These are phyloP conservation scores for Aspergillus coremiiformis DNA, from an alignment of 495 filamentous ascomycete species.

Conservation along the genomic window DNA sequence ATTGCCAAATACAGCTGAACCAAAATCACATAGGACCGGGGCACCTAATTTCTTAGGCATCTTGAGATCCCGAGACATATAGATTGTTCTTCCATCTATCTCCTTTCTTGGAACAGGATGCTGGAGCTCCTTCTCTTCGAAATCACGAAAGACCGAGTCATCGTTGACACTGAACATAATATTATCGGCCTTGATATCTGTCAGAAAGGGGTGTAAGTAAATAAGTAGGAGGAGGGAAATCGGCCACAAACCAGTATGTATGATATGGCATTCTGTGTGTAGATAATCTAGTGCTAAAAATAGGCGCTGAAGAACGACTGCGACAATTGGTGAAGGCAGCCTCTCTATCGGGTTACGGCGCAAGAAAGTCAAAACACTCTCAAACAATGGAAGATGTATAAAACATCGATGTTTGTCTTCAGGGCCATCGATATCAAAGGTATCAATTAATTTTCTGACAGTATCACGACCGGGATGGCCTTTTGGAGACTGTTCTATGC, in stretches of 20 bases:
- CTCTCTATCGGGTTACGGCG: constrained; percentile 22
- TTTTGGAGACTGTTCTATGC: constrained; percentile 12
- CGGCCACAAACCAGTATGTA: constrained; percentile 28
- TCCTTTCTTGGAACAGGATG: constrained; percentile 23
- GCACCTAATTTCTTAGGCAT: constrained; percentile 14
- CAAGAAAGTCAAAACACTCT: constrained; percentile 31
- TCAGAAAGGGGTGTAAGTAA: no score
- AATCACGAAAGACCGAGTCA: constrained; percentile 27
- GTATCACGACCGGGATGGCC: constrained; percentile 20
- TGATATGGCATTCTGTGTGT: constrained; percentile 42
- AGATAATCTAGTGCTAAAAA: constrained; percentile 39
- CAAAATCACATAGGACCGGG: constrained; percentile 28
- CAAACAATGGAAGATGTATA: constrained; percentile 37
- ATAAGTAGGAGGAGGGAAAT: no score
- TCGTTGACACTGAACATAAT: constrained; percentile 30
- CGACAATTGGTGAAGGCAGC: constrained; percentile 17
- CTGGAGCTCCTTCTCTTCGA: constrained; percentile 20
- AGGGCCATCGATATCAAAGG: constrained; percentile 26
- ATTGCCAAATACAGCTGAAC: constrained; percentile 16
- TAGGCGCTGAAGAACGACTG: constrained; percentile 23
- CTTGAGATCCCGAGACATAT: constrained; percentile 19
- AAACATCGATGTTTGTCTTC: constrained; percentile 36
- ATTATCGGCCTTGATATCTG: constrained; percentile 35
- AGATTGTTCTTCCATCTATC: constrained; percentile 23
- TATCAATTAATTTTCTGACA: constrained; percentile 24